A percentile compares a stretch with the other conserved stretches of the same genome.
Conservation (phyloP, 805 yeast genomes). For the Nakazawaea ishiwadae region DNA sequence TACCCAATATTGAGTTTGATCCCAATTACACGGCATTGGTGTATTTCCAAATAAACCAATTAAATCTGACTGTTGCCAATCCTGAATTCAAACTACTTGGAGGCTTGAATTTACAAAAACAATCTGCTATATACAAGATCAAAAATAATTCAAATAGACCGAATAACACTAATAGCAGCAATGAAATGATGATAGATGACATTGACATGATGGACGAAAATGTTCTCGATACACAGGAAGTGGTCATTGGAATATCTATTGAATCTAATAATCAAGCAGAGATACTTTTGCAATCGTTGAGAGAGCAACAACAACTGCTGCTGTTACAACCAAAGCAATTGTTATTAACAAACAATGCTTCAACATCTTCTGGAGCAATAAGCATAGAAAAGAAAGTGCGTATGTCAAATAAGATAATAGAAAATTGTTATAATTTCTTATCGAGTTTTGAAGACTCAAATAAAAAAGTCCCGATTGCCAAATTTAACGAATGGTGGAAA, state of each 20-base stretch:
- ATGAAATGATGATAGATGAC: slow-evolving; percentile 42
- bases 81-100: slow-evolving; percentile 67
- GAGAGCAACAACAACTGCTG: slow-evolving; percentile 23
- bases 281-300: slow-evolving; percentile 34
- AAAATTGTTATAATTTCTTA: slow-evolving; percentile 86
- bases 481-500: slow-evolving; percentile 93
- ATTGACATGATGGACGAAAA: slow-evolving; percentile 45
- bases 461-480: slow-evolving; percentile 83
- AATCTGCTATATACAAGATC: slow-evolving; percentile 86
- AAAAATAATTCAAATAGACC: slow-evolving; percentile 28
- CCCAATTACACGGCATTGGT: slow-evolving; percentile 75
- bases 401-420: slow-evolving; percentile 83
- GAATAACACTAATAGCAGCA: slow-evolving; percentile 17
- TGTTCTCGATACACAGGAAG: slow-evolving; percentile 16
- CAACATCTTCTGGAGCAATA: slow-evolving; percentile 15
- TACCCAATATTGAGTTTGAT: slow-evolving; percentile 78
- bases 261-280: slow-evolving; percentile 73
- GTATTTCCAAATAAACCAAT: slow-evolving; percentile 75
- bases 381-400: slow-evolving; percentile 34
- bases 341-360: slow-evolving; percentile 6
- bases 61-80: slow-evolving; percentile 31
- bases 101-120: slow-evolving; percentile 59
- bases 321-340: slow-evolving; percentile 33
- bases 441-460: slow-evolving; percentile 79
- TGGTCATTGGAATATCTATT: slow-evolving; percentile 80